Conservation (phyloP, 1,139 yeast species). For the Geotrichum cucujoidarum region DNA sequence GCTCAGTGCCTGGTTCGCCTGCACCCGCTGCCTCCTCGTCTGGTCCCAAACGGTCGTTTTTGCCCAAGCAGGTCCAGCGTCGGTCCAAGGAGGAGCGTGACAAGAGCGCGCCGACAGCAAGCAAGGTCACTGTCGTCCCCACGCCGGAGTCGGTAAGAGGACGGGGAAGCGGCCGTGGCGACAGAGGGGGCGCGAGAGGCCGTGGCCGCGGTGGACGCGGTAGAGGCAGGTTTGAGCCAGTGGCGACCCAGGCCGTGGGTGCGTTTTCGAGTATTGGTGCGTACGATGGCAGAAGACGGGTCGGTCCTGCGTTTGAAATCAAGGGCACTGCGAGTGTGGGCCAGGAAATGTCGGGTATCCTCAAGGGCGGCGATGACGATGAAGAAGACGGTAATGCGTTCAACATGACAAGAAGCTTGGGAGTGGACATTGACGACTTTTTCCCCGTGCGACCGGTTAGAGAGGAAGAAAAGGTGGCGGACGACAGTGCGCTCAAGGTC, state of each 20-base stretch:
- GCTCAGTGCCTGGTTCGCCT: not conserved
- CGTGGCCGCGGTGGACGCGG: constrained; percentile 29
- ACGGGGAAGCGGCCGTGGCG: constrained; percentile 22
- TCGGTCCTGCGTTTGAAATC: constrained; percentile 18
- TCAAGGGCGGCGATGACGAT: constrained; percentile 5
- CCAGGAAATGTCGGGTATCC: constrained; percentile 7
- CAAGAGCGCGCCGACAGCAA: constrained; percentile 58
- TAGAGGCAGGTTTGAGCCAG: constrained; percentile 36
- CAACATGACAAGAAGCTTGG: constrained; percentile 18
- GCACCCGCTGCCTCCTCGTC: constrained; percentile 6
- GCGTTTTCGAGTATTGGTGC: constrained; percentile 34
- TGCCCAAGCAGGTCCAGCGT: constrained; percentile 80
- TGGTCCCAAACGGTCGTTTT: constrained; percentile 55
- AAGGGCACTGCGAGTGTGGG: constrained; percentile 2
- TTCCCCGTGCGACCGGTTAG: constrained; percentile 19
- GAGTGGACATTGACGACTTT: constrained; percentile 14
- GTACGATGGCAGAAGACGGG: constrained; percentile 9
- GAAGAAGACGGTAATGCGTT: constrained; percentile 11
- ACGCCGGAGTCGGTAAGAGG: not conserved
- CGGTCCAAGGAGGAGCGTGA: constrained; percentile 79
- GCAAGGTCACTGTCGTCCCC: constrained; percentile 26
- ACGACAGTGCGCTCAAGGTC: not conserved
- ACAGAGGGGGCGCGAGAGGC: constrained; percentile 17
- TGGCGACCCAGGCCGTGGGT: constrained; percentile 33
- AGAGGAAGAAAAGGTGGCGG: constrained; percentile 6